Evolutionary conservation across 1,284 basidiomycete genomes (phyloP).

Genomic region (Pterulicium gracile): DNA sequence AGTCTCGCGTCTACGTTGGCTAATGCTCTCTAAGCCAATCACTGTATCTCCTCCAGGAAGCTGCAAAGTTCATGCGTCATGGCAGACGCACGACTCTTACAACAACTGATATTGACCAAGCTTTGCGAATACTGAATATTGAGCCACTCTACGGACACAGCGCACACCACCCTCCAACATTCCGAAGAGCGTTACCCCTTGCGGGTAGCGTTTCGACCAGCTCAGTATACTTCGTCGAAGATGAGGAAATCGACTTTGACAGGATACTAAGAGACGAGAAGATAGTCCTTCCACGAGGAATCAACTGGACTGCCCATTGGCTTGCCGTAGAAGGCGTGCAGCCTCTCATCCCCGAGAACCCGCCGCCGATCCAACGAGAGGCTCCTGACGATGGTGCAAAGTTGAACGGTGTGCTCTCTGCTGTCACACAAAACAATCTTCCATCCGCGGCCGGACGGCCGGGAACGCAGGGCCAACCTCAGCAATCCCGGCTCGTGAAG

Average conservation of each 20-base stretch:
- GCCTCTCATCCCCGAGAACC: slow-evolving; percentile 94
- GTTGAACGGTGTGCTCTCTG: slow-evolving; percentile 24
- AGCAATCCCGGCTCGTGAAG: slow-evolving; percentile 70
- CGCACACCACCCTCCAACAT: slow-evolving; percentile 57
- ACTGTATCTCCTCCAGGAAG: slow-evolving; percentile 52
- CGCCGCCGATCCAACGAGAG: slow-evolving; percentile 66
- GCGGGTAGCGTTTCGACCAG: slow-evolving; percentile 46
- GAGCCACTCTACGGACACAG: slow-evolving; percentile 83
- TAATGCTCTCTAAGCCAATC: slow-evolving; percentile 5
- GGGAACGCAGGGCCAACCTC: slow-evolving; percentile 20
- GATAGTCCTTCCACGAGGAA: slow-evolving; percentile 64
- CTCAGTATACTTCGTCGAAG: slow-evolving; percentile 86
- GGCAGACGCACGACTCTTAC: slow-evolving; percentile 80
- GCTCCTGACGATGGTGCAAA: slow-evolving; percentile 21
- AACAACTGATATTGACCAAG: slow-evolving; percentile 88
- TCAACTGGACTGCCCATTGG: slow-evolving; percentile 90
- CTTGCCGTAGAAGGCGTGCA: slow-evolving; percentile 97
- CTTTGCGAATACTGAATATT: slow-evolving; percentile 88
- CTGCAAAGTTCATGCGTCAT: slow-evolving; percentile 94
- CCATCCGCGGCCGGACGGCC: background rate
- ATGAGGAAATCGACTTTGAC: slow-evolving; percentile 97
- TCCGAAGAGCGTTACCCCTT: slow-evolving; percentile 64
- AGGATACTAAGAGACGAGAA: slow-evolving; percentile 78
- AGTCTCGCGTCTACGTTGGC: slow-evolving; percentile 10
- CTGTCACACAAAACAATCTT: slow-evolving; percentile 2